Evolutionary conservation across 1,139 yeast genomes (phyloP), one percentile per base, ranked within the genome.

Genomic region (Pichia sp.): DNA sequence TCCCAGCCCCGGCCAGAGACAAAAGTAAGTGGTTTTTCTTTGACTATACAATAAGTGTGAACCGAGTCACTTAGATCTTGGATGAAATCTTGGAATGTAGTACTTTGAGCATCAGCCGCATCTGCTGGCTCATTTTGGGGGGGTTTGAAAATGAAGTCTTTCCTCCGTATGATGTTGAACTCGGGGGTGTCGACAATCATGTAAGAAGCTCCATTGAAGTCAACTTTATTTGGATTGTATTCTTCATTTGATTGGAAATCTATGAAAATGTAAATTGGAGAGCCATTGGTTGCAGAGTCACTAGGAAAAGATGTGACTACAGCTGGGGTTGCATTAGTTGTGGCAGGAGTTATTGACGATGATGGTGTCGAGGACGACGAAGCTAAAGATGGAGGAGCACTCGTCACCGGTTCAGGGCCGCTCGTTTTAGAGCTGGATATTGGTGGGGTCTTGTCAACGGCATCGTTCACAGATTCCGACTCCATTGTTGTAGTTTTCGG

Each of bases 1-100:
- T 84, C 85, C 81, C 85, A 80, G 10, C 78, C 72, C 64, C 84
- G 83, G 60, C 82, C 75, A 0, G 90, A 78, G 47, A 90, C 85
- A 64, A 90, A 80, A 2, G 84, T 75, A 67, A 88, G 86, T 42
- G 82, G 85, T 15, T 40, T 50, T 34, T 57, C 54, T 11, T 52
- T 52, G 15, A 46, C 44, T 29, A 56, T 50, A 23, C 54, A 49
- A 29, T 34, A 8, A 1, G 34, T 19, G 34, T 54, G 50, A 26
- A 56, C 54, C 6, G 56, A 43, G 19, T 54, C 57, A 8, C 50
- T 50, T 5, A 56, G 36, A 7, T 32, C 19, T 34, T 56, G 49
- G 13, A 56, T 48, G 11, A 49, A 45, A 6, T 40, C 30, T 36
- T 52, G 54, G 36, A 52, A 46, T 34, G 16, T n/a, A 10, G 53